These are phyloP conservation scores for Vicia villosa DNA, from an alignment of 306 rosid species.

Conservation along the genomic window DNA sequence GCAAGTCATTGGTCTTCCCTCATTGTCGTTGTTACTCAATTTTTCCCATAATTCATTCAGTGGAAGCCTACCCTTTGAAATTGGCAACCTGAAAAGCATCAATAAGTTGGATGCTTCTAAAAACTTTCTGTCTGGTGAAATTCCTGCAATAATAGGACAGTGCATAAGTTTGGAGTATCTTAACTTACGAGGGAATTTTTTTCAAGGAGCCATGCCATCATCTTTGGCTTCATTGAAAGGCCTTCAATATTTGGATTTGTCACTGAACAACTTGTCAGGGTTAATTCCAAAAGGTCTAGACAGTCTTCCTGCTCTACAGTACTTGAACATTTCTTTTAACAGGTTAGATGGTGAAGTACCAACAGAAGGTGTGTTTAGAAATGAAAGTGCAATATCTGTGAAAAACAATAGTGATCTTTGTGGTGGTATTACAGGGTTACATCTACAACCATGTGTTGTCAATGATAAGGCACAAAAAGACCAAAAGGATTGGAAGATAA, in stretches of 20 bases:
- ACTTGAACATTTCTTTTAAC: slow-evolving; percentile 33
- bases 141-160: slow-evolving; percentile 42
- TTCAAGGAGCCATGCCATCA: slow-evolving; percentile 41
- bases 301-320: slow-evolving; percentile 3
- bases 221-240: slow-evolving; percentile 39
- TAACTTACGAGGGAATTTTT: slow-evolving; percentile 35
- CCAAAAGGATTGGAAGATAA: slow-evolving; percentile 26
- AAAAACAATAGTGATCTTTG: slow-evolving; percentile 28
- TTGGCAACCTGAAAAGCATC: slow-evolving; percentile 29
- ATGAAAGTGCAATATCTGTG: slow-evolving; percentile 22
- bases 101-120: slow-evolving; percentile 28
- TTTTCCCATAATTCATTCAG: slow-evolving; percentile 40
- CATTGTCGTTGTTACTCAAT: slow-evolving; percentile 27
- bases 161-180: slow-evolving; percentile 40
- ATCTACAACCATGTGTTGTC: slow-evolving; percentile 29
- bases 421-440: slow-evolving; percentile 30
- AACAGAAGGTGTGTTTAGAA: slow-evolving; percentile 25
- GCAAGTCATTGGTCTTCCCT: slow-evolving; percentile 34
- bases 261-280: slow-evolving; percentile 33
- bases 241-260: slow-evolving; percentile 34
- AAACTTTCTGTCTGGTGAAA: slow-evolving; percentile 40
- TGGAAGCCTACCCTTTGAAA: slow-evolving; percentile 39
- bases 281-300: slow-evolving; percentile 29
- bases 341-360: slow-evolving; percentile 23
- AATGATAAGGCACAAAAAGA: slow-evolving; percentile 5